A percentile compares a stretch with the other conserved stretches of the same genome.
Evolutionary conservation across 2,329 filamentous ascomycete genomes (phyloP).

Genomic region (Clonostachys rhizophaga): DNA sequence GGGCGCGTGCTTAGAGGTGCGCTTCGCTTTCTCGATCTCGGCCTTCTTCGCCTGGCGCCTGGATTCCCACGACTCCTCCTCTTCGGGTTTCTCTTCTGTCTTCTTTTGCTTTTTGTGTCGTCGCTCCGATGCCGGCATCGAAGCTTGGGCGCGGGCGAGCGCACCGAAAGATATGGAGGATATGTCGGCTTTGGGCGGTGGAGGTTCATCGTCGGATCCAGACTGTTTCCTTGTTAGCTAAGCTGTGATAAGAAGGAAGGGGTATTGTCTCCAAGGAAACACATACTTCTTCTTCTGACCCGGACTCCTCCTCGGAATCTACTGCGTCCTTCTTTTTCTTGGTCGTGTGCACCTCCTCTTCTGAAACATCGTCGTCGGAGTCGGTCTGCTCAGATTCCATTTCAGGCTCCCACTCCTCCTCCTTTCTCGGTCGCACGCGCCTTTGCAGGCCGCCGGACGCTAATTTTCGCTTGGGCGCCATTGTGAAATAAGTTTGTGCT

Average conservation of each 20-base stretch:
- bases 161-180: constrained; percentile 79
- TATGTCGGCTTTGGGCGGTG: constrained; percentile 32
- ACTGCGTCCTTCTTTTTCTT: constrained; percentile 18
- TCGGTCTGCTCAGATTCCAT: constrained; percentile 18
- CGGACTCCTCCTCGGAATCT: constrained; percentile 2
- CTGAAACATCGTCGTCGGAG: constrained; percentile 4
- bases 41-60: constrained; percentile 20
- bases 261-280: neutral
- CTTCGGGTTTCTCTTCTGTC: constrained; percentile 9
- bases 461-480: constrained; percentile 34
- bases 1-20: constrained; percentile 82
- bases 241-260: neutral
- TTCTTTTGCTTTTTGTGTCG: constrained; percentile 22
- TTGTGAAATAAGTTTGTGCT: constrained; percentile 5
- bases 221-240: neutral
- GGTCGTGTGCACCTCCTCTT: constrained; percentile 19
- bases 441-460: constrained; percentile 28
- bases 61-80: constrained; percentile 18
- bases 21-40: constrained; percentile 15
- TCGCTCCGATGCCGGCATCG: constrained; percentile 37
- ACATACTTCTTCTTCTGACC: constrained; percentile 15
- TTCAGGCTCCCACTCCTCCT: constrained; percentile 36
- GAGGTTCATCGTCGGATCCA: constrained; percentile 17
- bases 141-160: constrained; percentile 80
- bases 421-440: constrained; percentile 35